Evolutionary conservation across 331 rosid species (phyloP).

Genomic region (Malus hybrid): DNA sequence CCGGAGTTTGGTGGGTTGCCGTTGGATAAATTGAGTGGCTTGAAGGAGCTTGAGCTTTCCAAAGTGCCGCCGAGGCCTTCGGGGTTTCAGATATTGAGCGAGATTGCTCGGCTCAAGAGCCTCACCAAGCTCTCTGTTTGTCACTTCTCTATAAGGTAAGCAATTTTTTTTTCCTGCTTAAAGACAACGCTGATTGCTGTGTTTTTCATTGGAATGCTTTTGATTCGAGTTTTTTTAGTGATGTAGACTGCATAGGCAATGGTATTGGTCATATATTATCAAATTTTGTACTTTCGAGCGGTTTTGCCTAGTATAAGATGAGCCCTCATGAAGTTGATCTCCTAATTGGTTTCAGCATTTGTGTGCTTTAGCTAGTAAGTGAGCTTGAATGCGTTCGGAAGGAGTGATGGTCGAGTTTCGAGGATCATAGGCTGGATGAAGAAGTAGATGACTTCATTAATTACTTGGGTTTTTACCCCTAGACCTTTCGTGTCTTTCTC

Average conservation of each 20-base stretch:
- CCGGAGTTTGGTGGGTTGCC: conserved; percentile 82
- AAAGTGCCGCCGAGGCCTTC: conserved; percentile 78
- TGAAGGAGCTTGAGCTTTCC: conserved; percentile 90
- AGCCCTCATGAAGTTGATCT: neutral
- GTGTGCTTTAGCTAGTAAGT: neutral
- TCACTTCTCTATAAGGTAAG: conserved; percentile 48
- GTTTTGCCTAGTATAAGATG: neutral
- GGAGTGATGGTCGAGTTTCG: neutral
- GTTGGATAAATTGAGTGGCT: conserved; percentile 45
- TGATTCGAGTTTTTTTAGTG: neutral
- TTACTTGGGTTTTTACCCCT: neutral
- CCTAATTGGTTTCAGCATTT: neutral
- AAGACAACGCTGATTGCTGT: neutral
- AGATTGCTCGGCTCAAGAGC: conserved; percentile 64
- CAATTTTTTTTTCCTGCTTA: neutral
- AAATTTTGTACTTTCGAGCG: neutral
- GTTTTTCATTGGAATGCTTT: neutral
- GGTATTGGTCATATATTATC: neutral
- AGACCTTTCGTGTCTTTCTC: too few relatives aligned
- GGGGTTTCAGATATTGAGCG: conserved; percentile 61
- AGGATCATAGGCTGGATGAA: neutral
- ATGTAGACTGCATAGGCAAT: neutral
- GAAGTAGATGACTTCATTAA: neutral
- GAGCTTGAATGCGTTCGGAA: neutral
- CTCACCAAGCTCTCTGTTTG: conserved; percentile 82